Base-by-base conservation (phyloP, 2,329 filamentous ascomycete species). In the Verticillium zaregamsianum region DNA sequence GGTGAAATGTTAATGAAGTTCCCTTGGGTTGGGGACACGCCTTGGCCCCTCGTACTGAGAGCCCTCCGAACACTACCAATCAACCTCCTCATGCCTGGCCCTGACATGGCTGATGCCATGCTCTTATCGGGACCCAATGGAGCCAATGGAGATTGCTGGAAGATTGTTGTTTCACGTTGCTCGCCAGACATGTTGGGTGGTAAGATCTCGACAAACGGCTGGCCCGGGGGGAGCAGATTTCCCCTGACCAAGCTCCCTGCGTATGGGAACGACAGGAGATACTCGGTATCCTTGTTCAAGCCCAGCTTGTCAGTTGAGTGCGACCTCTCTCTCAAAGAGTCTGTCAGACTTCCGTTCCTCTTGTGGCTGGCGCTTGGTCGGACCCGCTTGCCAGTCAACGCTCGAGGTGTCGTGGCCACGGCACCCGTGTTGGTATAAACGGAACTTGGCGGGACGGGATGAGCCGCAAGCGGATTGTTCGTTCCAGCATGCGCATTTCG, bases 211-310 rank as follows among this genome's bases (percentile, higher is more conserved):
- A 97, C 90, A 71, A 91, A 92, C 0, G 93, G 87, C 64, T 95
- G 90, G 0, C 86, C 86, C 1, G 94, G 95, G 17, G 93, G 91
- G 64, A 96, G 85, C 6, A 97, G 72, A 62, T 93, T 91, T 15
- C 95, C 95, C 58, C 94, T 86, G 23, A 98, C 93, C 40, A 99
- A 84, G 66, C 90, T 94, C 11, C 93, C 92, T 4, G 90, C 88
- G 69, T 92, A 89, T 14, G 90, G 86, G 25, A 88, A 79, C 11
- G 87, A 82, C 65, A 89, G 81, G 15, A 87, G 74, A 17, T 88
- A 76, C 62, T 88, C 85, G 3, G 81, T 77, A 25, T 84, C 84
- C 65, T 83, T 84, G 65, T 80, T 79, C 2, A 81, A 71, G 4
- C 80, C 71, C 17, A 60, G 54, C 63, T 79, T 83, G 55, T 85